Evolutionary conservation across 352 stramenopile species (phyloP), one percentile per base, ranked within the genome.

Genomic region (Phytophthora colocasiae): DNA sequence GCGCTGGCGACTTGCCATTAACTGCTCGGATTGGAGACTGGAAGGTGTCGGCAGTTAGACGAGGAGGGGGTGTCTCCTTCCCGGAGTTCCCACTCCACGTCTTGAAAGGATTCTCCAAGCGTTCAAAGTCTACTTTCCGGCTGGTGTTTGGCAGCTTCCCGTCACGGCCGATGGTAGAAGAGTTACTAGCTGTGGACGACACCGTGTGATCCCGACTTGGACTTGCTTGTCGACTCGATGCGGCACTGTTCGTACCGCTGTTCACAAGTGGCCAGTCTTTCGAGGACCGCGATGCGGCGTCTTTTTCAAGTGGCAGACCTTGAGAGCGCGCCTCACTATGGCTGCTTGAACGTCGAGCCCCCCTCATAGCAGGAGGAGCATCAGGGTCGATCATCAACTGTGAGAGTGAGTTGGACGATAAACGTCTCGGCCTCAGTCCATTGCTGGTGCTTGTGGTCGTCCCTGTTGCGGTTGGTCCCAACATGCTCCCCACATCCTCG

Each of bases 101-200:
- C 69, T 90, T 91, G 61, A 92, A 88, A 27, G 85, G 77, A 55
- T 86, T 87, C 27, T 90, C 81, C 31, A 88, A 44, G 26, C 80
- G 85, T 24, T 93, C 85, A 53, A 90, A 86, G 29, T 91, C 83
- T 58, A 91, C 73, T 57, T 87, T 86, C 85, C 84, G 91, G 27
- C 65, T 48, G 27, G 5, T 50, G 8, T 27, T 45, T 10, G 31
- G 32, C 14, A 36, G 19, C 27, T 75, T 75, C 14, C 27, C 27
- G 15, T 78, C 71, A 14, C 61, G 69, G 22, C 36, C 47, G 6
- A 50, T 56, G 1, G 31, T 66, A 14, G 51, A 71, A 10, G 56
- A 64, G 27, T 10, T 69, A 43, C 38, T 69, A 6, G 43, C 36
- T 15, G 22, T 62, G 8, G 40, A 50, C 24, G 60, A 27, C 3